phyloP scores from a whole-genome alignment of 2,329 filamentous ascomycete species.

The Chalara sp. region DNA sequence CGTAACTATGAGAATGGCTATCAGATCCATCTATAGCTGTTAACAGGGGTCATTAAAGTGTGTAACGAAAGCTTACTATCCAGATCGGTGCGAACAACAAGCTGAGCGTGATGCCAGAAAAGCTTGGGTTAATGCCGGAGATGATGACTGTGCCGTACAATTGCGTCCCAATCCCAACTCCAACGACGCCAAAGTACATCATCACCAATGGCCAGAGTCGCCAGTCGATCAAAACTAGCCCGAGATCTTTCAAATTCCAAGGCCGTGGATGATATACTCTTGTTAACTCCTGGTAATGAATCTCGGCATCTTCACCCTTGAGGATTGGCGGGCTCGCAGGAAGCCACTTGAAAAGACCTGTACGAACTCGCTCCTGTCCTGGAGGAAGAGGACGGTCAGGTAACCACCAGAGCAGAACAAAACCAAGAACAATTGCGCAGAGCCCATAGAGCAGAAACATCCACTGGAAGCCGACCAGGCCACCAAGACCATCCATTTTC shows the following conservation, averaged over 20 bases:
- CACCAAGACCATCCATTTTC: slow-evolving; percentile 73
- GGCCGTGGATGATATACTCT: slow-evolving; percentile 70
- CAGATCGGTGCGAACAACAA: slow-evolving; percentile 86
- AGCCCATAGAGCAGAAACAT: slow-evolving; percentile 90
- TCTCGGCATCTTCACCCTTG: slow-evolving; percentile 65
- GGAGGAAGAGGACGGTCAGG: slow-evolving; percentile 75
- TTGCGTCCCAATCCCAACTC: slow-evolving; percentile 85
- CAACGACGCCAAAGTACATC: slow-evolving; percentile 95
- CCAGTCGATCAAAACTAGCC: slow-evolving; percentile 72
- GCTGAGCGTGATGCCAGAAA: slow-evolving; percentile 70
- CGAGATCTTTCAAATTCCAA: slow-evolving; percentile 68
- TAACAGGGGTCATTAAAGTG: neutral
- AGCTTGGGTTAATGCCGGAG: slow-evolving; percentile 63
- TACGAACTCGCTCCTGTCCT: slow-evolving; percentile 42
- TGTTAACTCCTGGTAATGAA: slow-evolving; percentile 78
- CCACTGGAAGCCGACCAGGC: slow-evolving; percentile 79
- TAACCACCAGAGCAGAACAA: slow-evolving; percentile 80
- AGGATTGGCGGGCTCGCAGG: slow-evolving; percentile 66
- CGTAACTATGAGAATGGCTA: slow-evolving; percentile 78
- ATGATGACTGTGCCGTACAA: slow-evolving; percentile 87
- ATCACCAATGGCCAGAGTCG: slow-evolving; percentile 77
- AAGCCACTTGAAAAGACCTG: slow-evolving; percentile 54
- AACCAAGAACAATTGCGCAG: slow-evolving; percentile 63
- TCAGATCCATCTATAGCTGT: slow-evolving; percentile 64
- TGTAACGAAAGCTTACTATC: slow-evolving; percentile 54